phyloP scores from a whole-genome alignment of 176 grass and related monocot genomes.

The Paspalum notatum region DNA sequence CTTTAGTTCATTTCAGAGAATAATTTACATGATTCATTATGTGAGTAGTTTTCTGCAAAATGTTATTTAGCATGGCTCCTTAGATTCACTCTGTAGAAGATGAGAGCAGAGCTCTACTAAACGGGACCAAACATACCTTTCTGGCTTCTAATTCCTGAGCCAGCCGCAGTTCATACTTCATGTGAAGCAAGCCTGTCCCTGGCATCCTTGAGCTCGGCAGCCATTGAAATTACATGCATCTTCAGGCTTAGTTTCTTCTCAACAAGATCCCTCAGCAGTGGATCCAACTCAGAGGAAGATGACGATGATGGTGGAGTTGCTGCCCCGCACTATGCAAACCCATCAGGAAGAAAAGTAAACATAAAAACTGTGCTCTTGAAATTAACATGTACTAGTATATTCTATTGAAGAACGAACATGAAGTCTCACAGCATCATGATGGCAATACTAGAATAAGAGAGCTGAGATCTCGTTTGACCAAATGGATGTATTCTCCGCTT shows the following conservation, averaged over 20 bases:
- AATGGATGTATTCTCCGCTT: neutral
- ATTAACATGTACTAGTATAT: too few species aligned
- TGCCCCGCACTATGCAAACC: neutral
- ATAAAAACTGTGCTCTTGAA: neutral
- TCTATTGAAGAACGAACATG: too few species aligned
- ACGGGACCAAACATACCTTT: constrained; percentile 29
- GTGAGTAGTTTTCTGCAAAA: too few species aligned
- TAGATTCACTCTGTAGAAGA: too few species aligned
- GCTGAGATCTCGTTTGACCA: neutral
- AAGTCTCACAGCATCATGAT: neutral
- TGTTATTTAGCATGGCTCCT: too few species aligned
- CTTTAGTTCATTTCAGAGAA: too few species aligned
- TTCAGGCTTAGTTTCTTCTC: constrained; percentile 66
- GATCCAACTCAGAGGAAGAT: constrained; percentile 50
- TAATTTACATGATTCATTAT: too few species aligned
- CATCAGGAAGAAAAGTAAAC: neutral
- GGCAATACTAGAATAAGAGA: neutral
- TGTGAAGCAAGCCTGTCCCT: constrained; percentile 41
- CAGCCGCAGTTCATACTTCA: constrained; percentile 40
- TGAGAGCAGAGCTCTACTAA: too few species aligned
- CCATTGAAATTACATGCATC: constrained; percentile 52
- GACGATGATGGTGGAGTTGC: constrained; percentile 11
- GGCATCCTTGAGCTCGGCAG: constrained; percentile 56
- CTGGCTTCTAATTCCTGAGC: constrained; percentile 42
- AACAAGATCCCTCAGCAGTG: constrained; percentile 52